Evolutionary conservation across 352 stramenopile species (phyloP).

Genomic region (Globisporangium sylvaticum): DNA sequence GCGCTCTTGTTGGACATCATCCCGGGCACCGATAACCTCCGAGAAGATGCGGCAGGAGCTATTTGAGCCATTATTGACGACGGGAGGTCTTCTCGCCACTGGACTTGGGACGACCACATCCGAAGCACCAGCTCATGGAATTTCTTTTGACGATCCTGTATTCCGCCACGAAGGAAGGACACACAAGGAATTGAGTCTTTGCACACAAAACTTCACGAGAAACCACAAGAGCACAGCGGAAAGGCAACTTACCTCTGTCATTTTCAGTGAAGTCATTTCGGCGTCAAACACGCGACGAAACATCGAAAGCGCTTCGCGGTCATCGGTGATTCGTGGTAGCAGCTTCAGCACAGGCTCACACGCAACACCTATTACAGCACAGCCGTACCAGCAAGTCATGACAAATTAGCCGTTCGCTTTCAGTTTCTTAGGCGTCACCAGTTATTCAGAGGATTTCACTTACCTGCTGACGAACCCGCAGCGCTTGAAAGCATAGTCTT

Average conservation of each 20-base stretch:
- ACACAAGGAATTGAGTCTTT: neutral
- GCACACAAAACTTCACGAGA: neutral
- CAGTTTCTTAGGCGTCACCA: neutral
- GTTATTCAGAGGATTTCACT: neutral
- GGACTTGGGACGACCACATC: constrained; percentile 74
- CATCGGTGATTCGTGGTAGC: constrained; percentile 64
- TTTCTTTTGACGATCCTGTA: constrained; percentile 49
- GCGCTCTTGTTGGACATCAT: neutral
- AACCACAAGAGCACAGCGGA: neutral
- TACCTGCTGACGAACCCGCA: constrained; percentile 39
- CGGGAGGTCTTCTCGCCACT: constrained; percentile 41
- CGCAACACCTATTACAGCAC: constrained; percentile 28
- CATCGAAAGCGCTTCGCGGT: constrained; percentile 55
- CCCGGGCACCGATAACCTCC: neutral
- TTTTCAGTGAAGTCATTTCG: constrained; percentile 41
- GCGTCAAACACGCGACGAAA: constrained; percentile 60
- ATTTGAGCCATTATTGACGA: constrained; percentile 28
- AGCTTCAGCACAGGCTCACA: constrained; percentile 71
- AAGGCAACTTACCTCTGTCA: constrained; percentile 28
- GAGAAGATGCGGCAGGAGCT: constrained; percentile 4
- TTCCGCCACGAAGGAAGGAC: neutral
- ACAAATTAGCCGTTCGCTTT: neutral
- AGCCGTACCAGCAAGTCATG: neutral
- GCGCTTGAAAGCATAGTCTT: constrained; percentile 43
- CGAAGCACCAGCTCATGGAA: constrained; percentile 71